Evolutionary conservation across 2,329 filamentous ascomycete genomes (phyloP).

Genomic region (Stenocarpella maydis): DNA sequence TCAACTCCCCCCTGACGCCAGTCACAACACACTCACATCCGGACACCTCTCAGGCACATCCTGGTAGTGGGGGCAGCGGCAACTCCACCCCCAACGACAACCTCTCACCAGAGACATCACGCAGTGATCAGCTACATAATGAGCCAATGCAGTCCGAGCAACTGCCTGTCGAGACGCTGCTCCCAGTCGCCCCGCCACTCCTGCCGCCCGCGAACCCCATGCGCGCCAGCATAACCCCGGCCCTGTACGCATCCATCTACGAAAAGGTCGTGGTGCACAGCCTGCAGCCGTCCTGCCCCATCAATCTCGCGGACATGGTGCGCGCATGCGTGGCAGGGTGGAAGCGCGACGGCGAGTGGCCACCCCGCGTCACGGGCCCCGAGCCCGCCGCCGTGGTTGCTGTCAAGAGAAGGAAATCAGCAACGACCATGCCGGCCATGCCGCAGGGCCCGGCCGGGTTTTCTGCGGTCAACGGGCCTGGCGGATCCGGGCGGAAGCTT

Average conservation of each 20-base stretch:
- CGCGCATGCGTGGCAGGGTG: slow-evolving; percentile 85
- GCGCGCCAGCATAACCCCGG: slow-evolving; percentile 77
- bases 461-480: not conserved
- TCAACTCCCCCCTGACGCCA: slow-evolving; percentile 41
- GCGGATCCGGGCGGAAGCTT: slow-evolving; percentile 35
- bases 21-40: slow-evolving; percentile 33
- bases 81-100: slow-evolving; percentile 36
- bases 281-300: slow-evolving; percentile 84
- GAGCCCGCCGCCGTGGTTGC: slow-evolving; percentile 52
- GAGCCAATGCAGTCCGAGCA: slow-evolving; percentile 34
- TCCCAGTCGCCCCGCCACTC: slow-evolving; percentile 78
- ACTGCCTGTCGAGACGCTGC: slow-evolving; percentile 66
- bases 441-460: slow-evolving; percentile 1
- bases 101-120: slow-evolving; percentile 28
- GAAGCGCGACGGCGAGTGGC: slow-evolving; percentile 95
- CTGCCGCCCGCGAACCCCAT: slow-evolving; percentile 79
- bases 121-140: slow-evolving; percentile 35
- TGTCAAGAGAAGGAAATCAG: slow-evolving; percentile 50
- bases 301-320: slow-evolving; percentile 85
- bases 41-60: slow-evolving; percentile 13
- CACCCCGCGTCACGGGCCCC: slow-evolving; percentile 66
- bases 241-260: slow-evolving; percentile 83
- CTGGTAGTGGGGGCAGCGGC: slow-evolving; percentile 23
- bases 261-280: slow-evolving; percentile 84
- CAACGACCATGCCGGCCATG: slow-evolving; percentile 38